Evolutionary conservation across 192 early-diverging fungal genomes (phyloP).

Genomic region (Coemansia pectinata): DNA sequence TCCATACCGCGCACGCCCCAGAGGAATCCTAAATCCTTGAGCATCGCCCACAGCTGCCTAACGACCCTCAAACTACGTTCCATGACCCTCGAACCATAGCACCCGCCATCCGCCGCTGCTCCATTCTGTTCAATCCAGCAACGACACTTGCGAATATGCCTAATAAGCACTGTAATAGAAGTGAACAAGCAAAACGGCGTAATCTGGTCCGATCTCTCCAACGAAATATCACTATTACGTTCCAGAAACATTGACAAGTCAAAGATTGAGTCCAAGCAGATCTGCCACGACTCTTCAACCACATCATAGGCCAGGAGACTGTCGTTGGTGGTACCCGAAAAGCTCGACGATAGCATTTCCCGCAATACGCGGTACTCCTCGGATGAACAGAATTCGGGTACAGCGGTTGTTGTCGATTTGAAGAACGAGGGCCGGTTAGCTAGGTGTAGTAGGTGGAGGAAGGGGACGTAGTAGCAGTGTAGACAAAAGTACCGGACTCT

Average conservation of each 20-base stretch:
- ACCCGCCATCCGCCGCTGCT: background rate
- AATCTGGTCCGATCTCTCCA: conserved; percentile 36
- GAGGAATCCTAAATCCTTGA: conserved; percentile 39
- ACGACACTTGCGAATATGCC: conserved; percentile 43
- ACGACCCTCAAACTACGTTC: background rate
- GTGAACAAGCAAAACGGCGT: conserved; percentile 46
- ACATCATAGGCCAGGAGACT: conserved; percentile 40
- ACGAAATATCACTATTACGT: conserved; percentile 41
- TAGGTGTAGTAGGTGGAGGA: conserved; percentile 32
- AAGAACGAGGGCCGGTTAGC: conserved; percentile 50
- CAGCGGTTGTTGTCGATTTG: background rate
- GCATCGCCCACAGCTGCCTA: conserved; percentile 39
- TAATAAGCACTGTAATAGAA: conserved; percentile 38
- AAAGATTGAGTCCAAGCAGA: conserved; percentile 27
- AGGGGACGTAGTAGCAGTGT: conserved; percentile 35
- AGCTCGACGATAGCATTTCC: conserved; percentile 22
- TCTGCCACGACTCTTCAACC: conserved; percentile 43
- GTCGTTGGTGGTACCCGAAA: conserved; percentile 45
- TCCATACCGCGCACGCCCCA: conserved; percentile 45
- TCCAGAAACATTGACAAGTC: conserved; percentile 29
- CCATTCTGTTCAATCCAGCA: conserved; percentile 9
- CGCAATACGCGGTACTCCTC: conserved; percentile 40
- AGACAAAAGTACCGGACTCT: conserved; percentile 45
- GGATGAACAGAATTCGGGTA: background rate
- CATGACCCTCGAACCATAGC: background rate